phyloP scores from a whole-genome alignment of 345 rosid species.

The Camelina sativa region DNA sequence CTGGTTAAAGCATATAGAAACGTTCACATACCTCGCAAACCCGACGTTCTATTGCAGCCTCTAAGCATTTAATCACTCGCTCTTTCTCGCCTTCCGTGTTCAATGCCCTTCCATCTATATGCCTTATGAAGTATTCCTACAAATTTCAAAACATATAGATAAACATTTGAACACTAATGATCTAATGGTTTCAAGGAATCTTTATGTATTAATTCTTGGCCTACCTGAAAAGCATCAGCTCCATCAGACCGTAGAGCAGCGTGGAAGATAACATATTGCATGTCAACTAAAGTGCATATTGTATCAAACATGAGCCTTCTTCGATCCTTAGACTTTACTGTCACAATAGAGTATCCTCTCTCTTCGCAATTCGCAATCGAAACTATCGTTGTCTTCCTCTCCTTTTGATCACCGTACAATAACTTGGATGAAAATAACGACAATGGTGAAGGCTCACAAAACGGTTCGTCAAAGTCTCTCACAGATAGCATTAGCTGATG shows the following conservation, averaged over 20 bases:
- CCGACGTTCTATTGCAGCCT: slow-evolving; percentile 91
- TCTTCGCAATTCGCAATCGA: slow-evolving; percentile 66
- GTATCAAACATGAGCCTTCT: slow-evolving; percentile 80
- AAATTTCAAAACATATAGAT: slow-evolving; percentile 19
- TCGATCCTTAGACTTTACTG: slow-evolving; percentile 65
- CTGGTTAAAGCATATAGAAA: not conserved
- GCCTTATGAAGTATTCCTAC: slow-evolving; percentile 94
- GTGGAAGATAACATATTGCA: slow-evolving; percentile 84
- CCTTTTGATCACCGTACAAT: slow-evolving; percentile 31
- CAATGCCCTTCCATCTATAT: slow-evolving; percentile 82
- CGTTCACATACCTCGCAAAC: slow-evolving; percentile 43
- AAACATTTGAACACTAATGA: not conserved
- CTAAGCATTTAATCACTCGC: slow-evolving; percentile 86
- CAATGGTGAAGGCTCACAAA: slow-evolving; percentile 35
- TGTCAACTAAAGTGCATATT: slow-evolving; percentile 70
- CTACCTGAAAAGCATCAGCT: slow-evolving; percentile 71
- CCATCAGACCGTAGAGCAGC: slow-evolving; percentile 57
- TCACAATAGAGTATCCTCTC: slow-evolving; percentile 70
- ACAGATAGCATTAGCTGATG: slow-evolving; percentile 74
- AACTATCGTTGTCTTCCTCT: slow-evolving; percentile 46
- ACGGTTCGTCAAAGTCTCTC: slow-evolving; percentile 64
- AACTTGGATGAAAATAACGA: slow-evolving; percentile 36
- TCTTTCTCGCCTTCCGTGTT: slow-evolving; percentile 96
- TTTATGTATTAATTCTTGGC: not conserved
- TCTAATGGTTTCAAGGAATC: not conserved